Evolutionary conservation across 2,329 filamentous ascomycete genomes (phyloP), one percentile per base, ranked within the genome.

Genomic region (Capronia americana): DNA sequence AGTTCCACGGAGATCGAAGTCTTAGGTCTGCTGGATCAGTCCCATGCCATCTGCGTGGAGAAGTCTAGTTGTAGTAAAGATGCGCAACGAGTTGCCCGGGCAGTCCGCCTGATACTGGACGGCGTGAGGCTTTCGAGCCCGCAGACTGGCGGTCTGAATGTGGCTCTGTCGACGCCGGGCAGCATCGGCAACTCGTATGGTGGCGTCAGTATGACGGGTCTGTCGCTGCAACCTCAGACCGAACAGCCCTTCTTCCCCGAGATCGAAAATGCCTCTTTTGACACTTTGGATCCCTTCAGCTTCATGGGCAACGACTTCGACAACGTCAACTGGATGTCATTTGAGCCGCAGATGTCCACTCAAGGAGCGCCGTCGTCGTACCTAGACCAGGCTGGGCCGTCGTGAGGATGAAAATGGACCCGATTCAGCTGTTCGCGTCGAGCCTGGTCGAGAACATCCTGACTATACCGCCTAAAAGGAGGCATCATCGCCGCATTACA

Each of bases 281-380:
- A 64, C 38, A 8, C 57, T 23, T 62, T 73, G 17, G 71, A 73
- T 58, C 67, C 71, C 2, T 70, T 71, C 59, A 71, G 69, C 57
- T 70, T 73, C 60, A 65, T 65, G 41, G 62, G 50, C 20, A 61
- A 66, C 63, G 72, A 69, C 34, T 23, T 71, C 50, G 69, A 71
- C 6, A 69, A 63, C 23, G 63, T 70, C 2, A 71, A 74, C 55
- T 74, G 73, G 73, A 67, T 62, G 26, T 14, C 32, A 5, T 57
- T 65, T 55, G 65, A 68, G 20, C n/a, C 65, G 28, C 63, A 68
- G 57, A 61, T 65, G 11, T 48, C 28, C 20, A 46, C 46, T 8
- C 50, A 48, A 46, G 59, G 61, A 32, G 24, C 24, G 6, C 30
- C 53, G 23, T 44, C 23, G 0, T 28, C 56, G 3, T 48, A 48